phyloP scores from a whole-genome alignment of 176 grass and related monocot species.

The Paspalum vaginatum region DNA sequence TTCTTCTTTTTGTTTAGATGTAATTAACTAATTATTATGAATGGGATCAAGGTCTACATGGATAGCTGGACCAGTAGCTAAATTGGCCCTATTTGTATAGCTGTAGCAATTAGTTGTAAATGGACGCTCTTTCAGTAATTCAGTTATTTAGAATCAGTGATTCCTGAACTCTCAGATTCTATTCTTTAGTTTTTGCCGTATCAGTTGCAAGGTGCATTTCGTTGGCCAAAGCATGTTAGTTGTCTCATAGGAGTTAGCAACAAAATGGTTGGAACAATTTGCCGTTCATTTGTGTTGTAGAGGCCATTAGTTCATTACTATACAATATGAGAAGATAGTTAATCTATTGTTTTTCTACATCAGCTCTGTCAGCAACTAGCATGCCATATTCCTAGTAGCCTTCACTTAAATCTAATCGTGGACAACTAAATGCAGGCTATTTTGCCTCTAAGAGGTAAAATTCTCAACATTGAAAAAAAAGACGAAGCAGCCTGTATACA shows the following conservation, averaged over 20 bases:
- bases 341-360: conserved; percentile 19
- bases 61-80: no score
- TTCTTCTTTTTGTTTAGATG: neutral
- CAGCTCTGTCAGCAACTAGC: neutral
- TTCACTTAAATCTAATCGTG: conserved; percentile 29
- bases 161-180: neutral
- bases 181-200: neutral
- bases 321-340: conserved; percentile 9
- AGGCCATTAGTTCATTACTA: conserved; percentile 4
- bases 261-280: neutral
- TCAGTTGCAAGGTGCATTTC: neutral
- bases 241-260: neutral
- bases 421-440: conserved; percentile 74
- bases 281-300: neutral
- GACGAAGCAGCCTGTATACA: conserved; percentile 97
- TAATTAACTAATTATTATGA: neutral
- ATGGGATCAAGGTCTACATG: no score
- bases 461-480: conserved; percentile 95
- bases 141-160: conserved; percentile 9
- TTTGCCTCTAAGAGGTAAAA: conserved; percentile 95
- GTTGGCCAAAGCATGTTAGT: neutral
- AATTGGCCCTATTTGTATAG: neutral
- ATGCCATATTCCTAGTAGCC: neutral
- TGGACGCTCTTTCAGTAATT: neutral
- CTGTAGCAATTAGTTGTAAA: neutral